A percentile compares a stretch with the other conserved stretches of the same genome.
These are phyloP conservation scores for Fusarium haematococcum DNA, from an alignment of 2,329 filamentous ascomycete species.

Conservation along the genomic window DNA sequence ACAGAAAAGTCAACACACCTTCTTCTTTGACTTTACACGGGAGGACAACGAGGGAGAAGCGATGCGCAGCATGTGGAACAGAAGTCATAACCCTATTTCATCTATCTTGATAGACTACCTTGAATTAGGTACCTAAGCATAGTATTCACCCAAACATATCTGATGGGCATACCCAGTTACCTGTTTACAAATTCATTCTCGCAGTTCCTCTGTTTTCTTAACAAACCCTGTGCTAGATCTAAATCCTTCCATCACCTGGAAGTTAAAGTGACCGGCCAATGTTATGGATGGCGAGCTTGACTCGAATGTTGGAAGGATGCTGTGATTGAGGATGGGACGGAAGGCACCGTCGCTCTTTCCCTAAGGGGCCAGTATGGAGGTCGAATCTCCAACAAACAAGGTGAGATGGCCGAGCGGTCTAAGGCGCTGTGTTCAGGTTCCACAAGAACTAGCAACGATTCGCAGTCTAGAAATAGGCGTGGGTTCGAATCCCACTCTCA, in stretches of 20 bases:
- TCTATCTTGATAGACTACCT: background rate
- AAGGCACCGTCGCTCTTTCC: background rate
- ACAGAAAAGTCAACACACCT: background rate
- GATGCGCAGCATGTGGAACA: background rate
- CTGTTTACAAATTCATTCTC: background rate
- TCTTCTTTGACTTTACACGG: background rate
- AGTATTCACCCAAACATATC: background rate
- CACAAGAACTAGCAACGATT: background rate
- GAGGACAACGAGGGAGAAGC: background rate
- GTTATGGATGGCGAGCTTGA: background rate
- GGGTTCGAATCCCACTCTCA: background rate
- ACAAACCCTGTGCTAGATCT: rapidly evolving
- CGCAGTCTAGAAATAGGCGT: background rate
- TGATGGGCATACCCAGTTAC: background rate
- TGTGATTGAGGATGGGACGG: background rate
- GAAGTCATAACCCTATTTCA: background rate
- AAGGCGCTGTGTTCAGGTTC: background rate
- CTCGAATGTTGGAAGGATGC: background rate
- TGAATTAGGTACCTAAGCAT: background rate
- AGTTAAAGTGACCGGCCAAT: background rate
- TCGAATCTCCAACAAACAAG: background rate
- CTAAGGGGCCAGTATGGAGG: background rate
- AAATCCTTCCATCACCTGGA: background rate
- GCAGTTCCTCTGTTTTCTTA: background rate
- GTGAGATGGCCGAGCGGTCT: background rate